Evolutionary conservation across 2,329 filamentous ascomycete genomes (phyloP), one percentile per base, ranked within the genome.

Genomic region (Cylindrodendrum hubeiense): DNA sequence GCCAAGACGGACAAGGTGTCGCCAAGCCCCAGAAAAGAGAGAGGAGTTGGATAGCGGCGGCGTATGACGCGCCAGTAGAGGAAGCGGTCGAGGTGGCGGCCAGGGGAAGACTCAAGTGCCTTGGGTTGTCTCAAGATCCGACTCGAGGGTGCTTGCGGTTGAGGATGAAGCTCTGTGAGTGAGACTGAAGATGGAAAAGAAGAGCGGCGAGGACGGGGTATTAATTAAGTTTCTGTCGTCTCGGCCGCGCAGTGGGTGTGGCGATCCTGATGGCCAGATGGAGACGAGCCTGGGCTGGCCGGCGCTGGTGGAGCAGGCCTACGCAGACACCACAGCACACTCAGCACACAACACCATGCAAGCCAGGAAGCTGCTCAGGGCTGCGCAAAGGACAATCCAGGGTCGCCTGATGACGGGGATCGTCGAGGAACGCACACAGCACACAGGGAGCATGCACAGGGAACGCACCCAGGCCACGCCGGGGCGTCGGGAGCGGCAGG

Each of bases 1-100:
- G 67, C 72, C 68, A 70, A 73, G 72, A 63, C 54, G 60, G 55
- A 56, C 60, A 68, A 71, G 68, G 60, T 65, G 44, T 68, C 52
- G 66, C 56, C 57, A 67, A 65, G 60, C 21, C 37, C n/a, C 37
- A 28, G 24, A 53, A 37, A 7, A 26, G 44, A 39, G 39, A 21
- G 68, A 57, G 37, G 50, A 60, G 50, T 46, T 43, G 43, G 49
- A 58, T 55, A 63, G 63, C 56, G 55, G 28, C 46, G 44, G 63
- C 37, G 49, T 54, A 63, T 67, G 66, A 72, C 64, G 61, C 65
- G 47, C 52, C 52, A 56, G 47, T 43, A 34, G 46, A 67, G 37
- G 39, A 49, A 47, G 46, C 44, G 34, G 39, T 47, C 44, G 30
- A n/a, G 22, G 5, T 13, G 19, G 26, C 26, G n/a, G 26, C 26